Evolutionary conservation across 1,284 basidiomycete species (phyloP), one percentile per base, ranked within the genome.

Genomic region (Ganoderma sp.): DNA sequence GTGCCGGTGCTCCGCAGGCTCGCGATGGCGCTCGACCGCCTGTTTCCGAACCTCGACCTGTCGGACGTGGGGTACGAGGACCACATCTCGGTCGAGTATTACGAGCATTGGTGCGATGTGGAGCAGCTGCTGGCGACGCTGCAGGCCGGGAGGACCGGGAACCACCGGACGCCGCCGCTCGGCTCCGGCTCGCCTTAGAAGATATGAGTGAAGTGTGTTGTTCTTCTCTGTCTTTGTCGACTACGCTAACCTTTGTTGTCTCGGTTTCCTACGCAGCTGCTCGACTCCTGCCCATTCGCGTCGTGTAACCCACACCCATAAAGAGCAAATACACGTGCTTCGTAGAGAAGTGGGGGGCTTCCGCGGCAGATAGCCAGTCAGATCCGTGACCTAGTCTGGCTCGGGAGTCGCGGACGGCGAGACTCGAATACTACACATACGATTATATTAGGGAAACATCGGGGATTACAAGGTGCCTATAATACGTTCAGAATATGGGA

Each of bases 41-140:
- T 67, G 39, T 67, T 67, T 42, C 63, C 66, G 22, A 32, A 61
- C 57, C 57, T 67, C 22, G 66, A 67, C 28, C 14, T 67, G 12
- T 37, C 45, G 43, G 66, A 64, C 48, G 62, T 61, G n/a, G 34
- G 41, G 45, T 67, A 67, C 28, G 39, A 56, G 3, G 45, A 48
- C 19, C 4, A 19, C 37, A 17, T 8, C n/a, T 42, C 32, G 3
- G n/a, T 37, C 19, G 22, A 32, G 2, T 25, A 45, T 10, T 64
- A 56, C 17, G 45, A 39, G 22, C 25, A 56, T 25, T 67, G 66
- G 66, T 54, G 28, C 50, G 62, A 67, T 12, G 66, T 67, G 1
- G 66, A 67, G 58, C 66, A 67, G 41, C 14, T 67, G 25, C 62
- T 67, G 0, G 48, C 63, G 17, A 58, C 48, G 10, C 37, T 67